Evolutionary conservation across 225 moss, liverwort and hornwort species (phyloP).

Genomic region (Physcomitrellopsis africana): DNA sequence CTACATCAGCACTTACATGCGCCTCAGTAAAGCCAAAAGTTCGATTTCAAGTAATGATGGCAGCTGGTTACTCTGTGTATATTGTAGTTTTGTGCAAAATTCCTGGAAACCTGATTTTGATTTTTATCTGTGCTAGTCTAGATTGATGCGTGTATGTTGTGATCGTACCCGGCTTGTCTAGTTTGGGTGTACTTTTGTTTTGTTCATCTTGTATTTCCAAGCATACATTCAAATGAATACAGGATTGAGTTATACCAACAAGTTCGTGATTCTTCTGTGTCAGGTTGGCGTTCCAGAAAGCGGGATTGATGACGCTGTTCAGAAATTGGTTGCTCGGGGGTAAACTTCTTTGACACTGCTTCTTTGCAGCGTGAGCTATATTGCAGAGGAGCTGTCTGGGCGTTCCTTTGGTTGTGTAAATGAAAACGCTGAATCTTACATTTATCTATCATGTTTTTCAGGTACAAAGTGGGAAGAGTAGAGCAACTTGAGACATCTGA

Average conservation of each 20-base stretch:
- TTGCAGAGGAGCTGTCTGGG: neutral
- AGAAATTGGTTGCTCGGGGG: conserved; percentile 87
- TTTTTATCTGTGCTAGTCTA: conserved; percentile 12
- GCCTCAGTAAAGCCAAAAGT: neutral
- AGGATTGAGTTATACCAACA: conserved; percentile 14
- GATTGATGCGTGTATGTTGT: neutral
- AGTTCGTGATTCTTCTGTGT: conserved; percentile 10
- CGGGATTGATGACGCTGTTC: conserved; percentile 85
- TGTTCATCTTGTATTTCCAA: conserved; percentile 4
- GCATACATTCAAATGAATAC: conserved; percentile 5
- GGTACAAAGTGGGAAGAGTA: conserved; percentile 90
- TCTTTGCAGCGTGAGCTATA: neutral
- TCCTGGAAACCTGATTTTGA: neutral
- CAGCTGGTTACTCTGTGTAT: conserved; percentile 9
- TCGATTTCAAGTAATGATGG: neutral
- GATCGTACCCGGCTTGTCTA: conserved; percentile 17
- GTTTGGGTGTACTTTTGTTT: conserved; percentile 15
- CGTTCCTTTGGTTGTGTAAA: neutral
- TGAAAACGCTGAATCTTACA: conserved; percentile 18
- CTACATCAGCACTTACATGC: neutral
- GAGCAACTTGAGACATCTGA: conserved; percentile 93
- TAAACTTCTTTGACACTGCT: conserved; percentile 26
- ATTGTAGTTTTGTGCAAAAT: neutral
- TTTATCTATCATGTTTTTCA: conserved; percentile 30
- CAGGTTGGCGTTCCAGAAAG: conserved; percentile 96